A percentile compares a stretch with the other conserved stretches of the same genome.
Conservation (phyloP, 1,284 basidiomycete species). For the Kwoniella shivajii region DNA sequence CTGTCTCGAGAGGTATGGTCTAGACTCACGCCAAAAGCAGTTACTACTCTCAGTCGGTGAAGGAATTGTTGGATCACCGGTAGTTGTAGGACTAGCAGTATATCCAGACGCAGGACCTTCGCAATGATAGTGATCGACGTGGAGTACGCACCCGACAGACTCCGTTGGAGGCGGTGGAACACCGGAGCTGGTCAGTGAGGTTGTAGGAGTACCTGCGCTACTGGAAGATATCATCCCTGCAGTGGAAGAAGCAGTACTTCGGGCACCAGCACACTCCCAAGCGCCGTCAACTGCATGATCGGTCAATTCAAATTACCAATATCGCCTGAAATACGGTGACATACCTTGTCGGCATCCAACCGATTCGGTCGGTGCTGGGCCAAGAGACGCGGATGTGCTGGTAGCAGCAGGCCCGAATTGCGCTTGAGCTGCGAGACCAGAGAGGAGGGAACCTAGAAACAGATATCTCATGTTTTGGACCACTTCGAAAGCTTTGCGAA, state of each 20-base stretch:
- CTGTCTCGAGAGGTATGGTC: neutral
- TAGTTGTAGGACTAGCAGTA: constrained; percentile 18
- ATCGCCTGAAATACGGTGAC: too few relatives aligned
- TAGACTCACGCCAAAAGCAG: constrained; percentile 31
- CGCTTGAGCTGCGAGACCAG: constrained; percentile 3
- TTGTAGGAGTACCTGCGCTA: constrained; percentile 5
- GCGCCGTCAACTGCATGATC: neutral
- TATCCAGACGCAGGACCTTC: constrained; percentile 21
- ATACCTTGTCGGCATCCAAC: constrained; percentile 9
- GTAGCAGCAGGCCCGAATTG: constrained; percentile 20
- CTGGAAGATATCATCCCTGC: neutral
- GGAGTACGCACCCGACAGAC: constrained; percentile 26
- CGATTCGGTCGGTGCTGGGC: constrained; percentile 16
- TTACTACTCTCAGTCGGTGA: constrained; percentile 34
- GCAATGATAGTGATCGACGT: constrained; percentile 35
- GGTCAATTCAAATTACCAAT: too few relatives aligned
- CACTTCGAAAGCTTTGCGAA: neutral
- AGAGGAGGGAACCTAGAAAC: neutral
- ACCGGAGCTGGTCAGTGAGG: neutral
- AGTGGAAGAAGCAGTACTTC: constrained; percentile 10
- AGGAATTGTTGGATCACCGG: constrained; percentile 12
- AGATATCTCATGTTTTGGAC: neutral
- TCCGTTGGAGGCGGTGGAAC: constrained; percentile 27
- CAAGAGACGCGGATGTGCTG: constrained; percentile 4
- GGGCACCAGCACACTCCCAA: constrained; percentile 7